phyloP scores from a whole-genome alignment of 2,329 filamentous ascomycete genomes.

The Aureobasidium mangrovei region DNA sequence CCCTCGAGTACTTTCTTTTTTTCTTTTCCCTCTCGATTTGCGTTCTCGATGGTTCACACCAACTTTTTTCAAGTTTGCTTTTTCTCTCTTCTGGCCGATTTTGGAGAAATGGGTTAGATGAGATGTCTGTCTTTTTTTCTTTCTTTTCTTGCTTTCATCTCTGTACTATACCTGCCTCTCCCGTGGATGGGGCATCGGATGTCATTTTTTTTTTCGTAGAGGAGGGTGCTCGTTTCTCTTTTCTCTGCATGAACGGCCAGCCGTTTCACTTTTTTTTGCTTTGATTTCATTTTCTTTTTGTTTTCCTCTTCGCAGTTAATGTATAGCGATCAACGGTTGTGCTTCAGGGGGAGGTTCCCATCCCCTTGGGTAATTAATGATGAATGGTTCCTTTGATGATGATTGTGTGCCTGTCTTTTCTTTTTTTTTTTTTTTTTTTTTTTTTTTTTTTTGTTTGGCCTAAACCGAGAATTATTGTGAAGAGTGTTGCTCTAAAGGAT shows the following conservation, averaged over 20 bases:
- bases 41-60: no score
- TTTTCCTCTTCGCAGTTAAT: not conserved
- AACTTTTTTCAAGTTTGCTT: no score
- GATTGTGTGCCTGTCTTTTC: not conserved
- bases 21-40: not conserved
- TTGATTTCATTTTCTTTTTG: not conserved
- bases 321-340: slow-evolving; percentile 11
- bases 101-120: no score
- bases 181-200: not conserved
- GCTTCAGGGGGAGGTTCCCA: not conserved
- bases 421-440: not conserved
- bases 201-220: not conserved
- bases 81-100: no score
- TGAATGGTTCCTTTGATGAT: no score
- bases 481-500: not conserved
- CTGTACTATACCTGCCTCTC: slow-evolving; percentile 6
- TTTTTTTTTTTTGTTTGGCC: slow-evolving; percentile 6
- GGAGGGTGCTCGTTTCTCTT: not conserved
- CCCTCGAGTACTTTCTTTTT: not conserved
- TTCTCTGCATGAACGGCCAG: not conserved
- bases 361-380: no score
- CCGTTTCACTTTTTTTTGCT: not conserved
- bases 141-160: not conserved
- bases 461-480: not conserved
- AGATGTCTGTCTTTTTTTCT: not conserved